Evolutionary conservation across 805 yeast species (phyloP), one percentile per base, ranked within the genome.

Genomic region (Saturnispora mendoncae): DNA sequence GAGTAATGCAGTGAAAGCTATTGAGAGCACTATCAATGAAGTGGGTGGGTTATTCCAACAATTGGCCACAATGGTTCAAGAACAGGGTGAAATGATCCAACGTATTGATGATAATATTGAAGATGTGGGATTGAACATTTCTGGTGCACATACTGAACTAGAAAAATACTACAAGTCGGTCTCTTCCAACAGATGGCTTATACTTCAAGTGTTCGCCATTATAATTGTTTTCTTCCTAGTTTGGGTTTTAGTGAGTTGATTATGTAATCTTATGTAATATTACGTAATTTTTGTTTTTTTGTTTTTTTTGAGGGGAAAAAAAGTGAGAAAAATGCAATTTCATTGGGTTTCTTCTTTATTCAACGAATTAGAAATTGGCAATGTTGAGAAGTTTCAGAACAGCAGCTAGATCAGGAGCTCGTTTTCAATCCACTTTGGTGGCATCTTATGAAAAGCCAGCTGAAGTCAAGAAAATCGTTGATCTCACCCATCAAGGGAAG

Each of bases 21-120:
- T 92, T 38, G 98, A 92, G 58, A 74, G 86, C n/a, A 92, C 98
- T 0, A 92, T 92, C 46, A 90, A 90, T 55, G 97, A 92, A 61
- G 95, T 92, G 37, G 98, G 98, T 33, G 82, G 84, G 38, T 69
- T 92, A 46, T 92, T 92, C 65, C 90, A 84, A 53, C 98, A 92
- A 62, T 69, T 92, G 52, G 95, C 97, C 4, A 82, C 94, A 1
- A 90, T 92, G 97, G 97, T 92, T 6, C 87, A 84, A 47, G 97
- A 92, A 60, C 98, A 92, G 63, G 90, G 97, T 31, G 98, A 92
- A 53, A 84, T 83, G 13, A 90, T 92, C 43, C 97, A 90, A 61
- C 70, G 97, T 56, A 92, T 92, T 48, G 98, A 92, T 62, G 84
- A 79, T 42, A 88, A 92, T 56, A 94, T 94, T 6, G 96, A 88